Conservation (phyloP, 2,329 filamentous ascomycete genomes). For the Basipetospora sp. region DNA sequence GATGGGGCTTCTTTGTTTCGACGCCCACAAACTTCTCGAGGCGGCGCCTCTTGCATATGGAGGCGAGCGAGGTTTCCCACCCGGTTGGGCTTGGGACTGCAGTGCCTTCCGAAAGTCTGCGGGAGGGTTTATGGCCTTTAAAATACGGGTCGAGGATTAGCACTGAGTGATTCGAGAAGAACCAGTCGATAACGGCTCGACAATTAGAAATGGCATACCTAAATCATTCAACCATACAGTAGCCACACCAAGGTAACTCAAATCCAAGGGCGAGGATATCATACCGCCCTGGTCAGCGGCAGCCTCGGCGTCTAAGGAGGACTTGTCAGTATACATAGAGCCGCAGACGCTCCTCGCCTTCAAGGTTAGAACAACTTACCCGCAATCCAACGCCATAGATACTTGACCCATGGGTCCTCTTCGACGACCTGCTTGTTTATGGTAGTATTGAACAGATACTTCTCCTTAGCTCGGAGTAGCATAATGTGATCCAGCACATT, state of each 20-base stretch:
- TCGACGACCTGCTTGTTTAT: constrained; percentile 52
- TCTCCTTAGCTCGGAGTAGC: constrained; percentile 44
- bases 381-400: constrained; percentile 63
- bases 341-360: too few relatives aligned
- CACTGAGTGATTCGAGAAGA: too few relatives aligned
- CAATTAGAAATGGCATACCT: constrained; percentile 26
- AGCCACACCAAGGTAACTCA: constrained; percentile 61
- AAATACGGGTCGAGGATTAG: too few relatives aligned
- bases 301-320: constrained; percentile 39
- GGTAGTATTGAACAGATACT: constrained; percentile 48
- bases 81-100: constrained; percentile 31
- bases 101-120: constrained; percentile 31
- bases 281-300: constrained; percentile 55
- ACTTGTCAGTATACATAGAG: background rate
- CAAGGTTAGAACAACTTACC: constrained; percentile 26
- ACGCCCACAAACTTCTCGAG: constrained; percentile 50
- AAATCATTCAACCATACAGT: constrained; percentile 58
- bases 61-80: constrained; percentile 48
- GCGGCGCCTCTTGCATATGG: constrained; percentile 47
- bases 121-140: constrained; percentile 31
- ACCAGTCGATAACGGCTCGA: too few relatives aligned
- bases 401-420: constrained; percentile 61
- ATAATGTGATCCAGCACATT: constrained; percentile 41
- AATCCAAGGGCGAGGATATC: constrained; percentile 51
- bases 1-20: constrained; percentile 49